Percentiles rank a stretch among this genome's conserved stretches.
phyloP scores from a whole-genome alignment of 2,329 filamentous ascomycete genomes.

The Aplosporella prunicola region DNA sequence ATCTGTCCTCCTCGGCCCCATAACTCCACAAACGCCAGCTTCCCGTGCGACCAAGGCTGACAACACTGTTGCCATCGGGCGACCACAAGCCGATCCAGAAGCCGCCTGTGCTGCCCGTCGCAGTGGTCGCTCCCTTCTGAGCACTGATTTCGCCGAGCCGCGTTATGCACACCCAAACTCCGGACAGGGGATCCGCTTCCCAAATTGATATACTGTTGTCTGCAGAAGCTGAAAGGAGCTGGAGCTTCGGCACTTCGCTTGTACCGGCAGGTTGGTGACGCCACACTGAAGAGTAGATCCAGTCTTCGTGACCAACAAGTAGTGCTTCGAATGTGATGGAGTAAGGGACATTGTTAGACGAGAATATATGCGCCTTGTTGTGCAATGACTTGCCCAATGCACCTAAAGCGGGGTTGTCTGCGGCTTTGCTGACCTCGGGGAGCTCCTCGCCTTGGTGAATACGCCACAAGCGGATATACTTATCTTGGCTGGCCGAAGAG shows the following conservation, averaged over 20 bases:
- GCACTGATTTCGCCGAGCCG: conserved; percentile 87
- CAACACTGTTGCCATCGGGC: conserved; percentile 62
- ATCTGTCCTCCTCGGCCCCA: conserved; percentile 60
- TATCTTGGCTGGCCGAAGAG: conserved; percentile 92
- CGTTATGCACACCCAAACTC: conserved; percentile 81
- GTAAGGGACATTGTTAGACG: conserved; percentile 52
- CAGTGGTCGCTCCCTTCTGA: conserved; percentile 91
- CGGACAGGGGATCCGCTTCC: conserved; percentile 73
- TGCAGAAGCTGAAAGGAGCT: conserved; percentile 80
- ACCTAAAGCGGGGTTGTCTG: conserved; percentile 48
- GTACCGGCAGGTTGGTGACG: conserved; percentile 27
- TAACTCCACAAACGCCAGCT: conserved; percentile 76
- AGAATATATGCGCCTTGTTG: conserved; percentile 75
- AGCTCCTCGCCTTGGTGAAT: conserved; percentile 62
- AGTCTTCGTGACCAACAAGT: conserved; percentile 91
- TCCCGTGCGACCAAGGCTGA: conserved; percentile 79
- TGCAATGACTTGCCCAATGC: conserved; percentile 64
- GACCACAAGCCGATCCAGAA: conserved; percentile 97
- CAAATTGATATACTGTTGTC: conserved; percentile 93
- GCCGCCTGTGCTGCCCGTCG: conserved; percentile 88
- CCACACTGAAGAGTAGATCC: conserved; percentile 90
- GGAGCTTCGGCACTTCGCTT: conserved; percentile 42
- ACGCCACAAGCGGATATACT: conserved; percentile 91
- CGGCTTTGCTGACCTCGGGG: conserved; percentile 45
- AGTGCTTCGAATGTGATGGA: conserved; percentile 89